A percentile compares a stretch with the other conserved stretches of the same genome.
Evolutionary conservation across 495 filamentous ascomycete species (phyloP).

Genomic region (Neurospora sublineolata): DNA sequence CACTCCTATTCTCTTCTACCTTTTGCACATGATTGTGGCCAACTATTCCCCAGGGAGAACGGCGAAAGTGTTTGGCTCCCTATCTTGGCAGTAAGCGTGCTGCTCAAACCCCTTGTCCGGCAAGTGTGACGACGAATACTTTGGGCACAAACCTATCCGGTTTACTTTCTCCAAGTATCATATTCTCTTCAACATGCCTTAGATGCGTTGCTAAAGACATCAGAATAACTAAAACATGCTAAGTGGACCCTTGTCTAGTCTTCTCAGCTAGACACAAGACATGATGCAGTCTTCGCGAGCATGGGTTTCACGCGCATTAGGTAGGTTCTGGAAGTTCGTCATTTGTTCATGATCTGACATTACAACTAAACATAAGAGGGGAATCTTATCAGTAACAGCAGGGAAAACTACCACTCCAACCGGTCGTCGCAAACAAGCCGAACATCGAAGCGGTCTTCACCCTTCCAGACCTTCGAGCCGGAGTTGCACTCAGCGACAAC

Average conservation of each 20-base stretch:
- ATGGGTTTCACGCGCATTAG: not conserved
- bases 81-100: not conserved
- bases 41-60: not conserved
- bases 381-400: constrained; percentile 1
- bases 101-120: not conserved
- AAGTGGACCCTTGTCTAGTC: not conserved
- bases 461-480: constrained; percentile 38
- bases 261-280: not conserved
- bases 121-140: not conserved
- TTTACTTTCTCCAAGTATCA: not conserved
- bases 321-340: not conserved
- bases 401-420: constrained; percentile 26
- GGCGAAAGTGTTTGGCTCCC: not conserved
- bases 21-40: not conserved
- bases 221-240: not conserved
- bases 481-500: constrained; percentile 44
- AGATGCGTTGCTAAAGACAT: too few species aligned
- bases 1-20: not conserved
- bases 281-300: not conserved
- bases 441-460: constrained; percentile 45
- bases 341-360: not conserved
- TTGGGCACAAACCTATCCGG: not conserved
- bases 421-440: constrained; percentile 45
- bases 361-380: not conserved
- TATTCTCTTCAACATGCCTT: too few species aligned